Base-by-base conservation (phyloP, 495 filamentous ascomycete species). In the Platismatia glauca region DNA sequence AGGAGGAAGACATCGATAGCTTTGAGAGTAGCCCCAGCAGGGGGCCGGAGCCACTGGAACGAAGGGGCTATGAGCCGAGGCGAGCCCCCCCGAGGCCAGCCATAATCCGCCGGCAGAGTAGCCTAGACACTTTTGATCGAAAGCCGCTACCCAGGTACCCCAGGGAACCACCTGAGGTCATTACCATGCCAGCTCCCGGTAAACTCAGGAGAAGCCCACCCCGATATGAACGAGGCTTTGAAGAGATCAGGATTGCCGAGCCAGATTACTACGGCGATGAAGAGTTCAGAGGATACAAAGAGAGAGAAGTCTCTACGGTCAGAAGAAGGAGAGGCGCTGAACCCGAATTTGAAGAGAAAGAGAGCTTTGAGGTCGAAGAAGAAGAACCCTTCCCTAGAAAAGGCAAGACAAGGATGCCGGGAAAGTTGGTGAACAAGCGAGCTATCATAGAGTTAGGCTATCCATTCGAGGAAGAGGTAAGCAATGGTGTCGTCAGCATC, bases 401-500 rank as follows among this genome's bases (percentile, higher is more conserved):
- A 70, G 91, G 91, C 63, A 94, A 91, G 79, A 96, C 91, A 15
- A 81, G 87, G 59, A 89, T 96, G 73, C 91, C 91, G 0, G 81
- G 81, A 43, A 81, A 85, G 46, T 78, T 95, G 61, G 87, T 91
- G 44, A 85, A 87, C 68, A 84, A 86, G 71, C 77, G 83, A 66
- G 91, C 89, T 18, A 81, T 96, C 58, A 83, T 90, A 63, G 88
- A 94, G 55, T 76, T 92, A 31, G 88, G 89, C 13, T 95, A 95
- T 76, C 89, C 91, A 3, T 95, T 84, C 70, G 80, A 88, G 55
- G 89, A 94, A 78, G 91, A 95, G 77, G 89, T 93, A 75, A 52
- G 79, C 71, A 31, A 33, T 52, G 5, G 41, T 37, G 7, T 11
- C 16, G 20, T 20, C 13, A 18, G 1, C 34, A 22, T 46, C 7